Conservation (phyloP, 73 alveolate genomes). For the Paramecium tetraurelia region DNA sequence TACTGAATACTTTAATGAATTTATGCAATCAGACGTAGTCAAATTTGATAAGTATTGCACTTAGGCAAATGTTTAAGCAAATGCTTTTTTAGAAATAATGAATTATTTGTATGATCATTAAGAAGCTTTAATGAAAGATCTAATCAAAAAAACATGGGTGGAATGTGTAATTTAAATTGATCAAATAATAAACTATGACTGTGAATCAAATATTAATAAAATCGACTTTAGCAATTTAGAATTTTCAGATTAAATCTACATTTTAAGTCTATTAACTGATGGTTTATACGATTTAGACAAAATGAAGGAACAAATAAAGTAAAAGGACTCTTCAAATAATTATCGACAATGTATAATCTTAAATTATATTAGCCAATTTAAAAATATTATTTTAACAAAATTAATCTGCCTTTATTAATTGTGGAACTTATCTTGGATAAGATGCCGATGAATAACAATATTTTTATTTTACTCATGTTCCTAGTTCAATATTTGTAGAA, state of each 20-base stretch:
- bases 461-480: constrained; percentile 38
- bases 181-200: background rate
- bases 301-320: background rate
- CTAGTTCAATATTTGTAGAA: constrained; percentile 48
- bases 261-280: background rate
- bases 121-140: background rate
- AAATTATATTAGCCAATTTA: background rate
- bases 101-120: background rate
- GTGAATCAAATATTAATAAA: background rate
- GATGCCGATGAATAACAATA: constrained; percentile 10
- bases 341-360: background rate
- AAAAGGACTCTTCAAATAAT: background rate
- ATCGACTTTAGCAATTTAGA: background rate
- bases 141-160: background rate
- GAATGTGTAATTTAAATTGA: background rate
- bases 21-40: background rate
- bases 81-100: background rate
- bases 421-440: constrained; percentile 19
- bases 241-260: background rate
- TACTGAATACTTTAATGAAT: background rate
- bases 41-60: background rate
- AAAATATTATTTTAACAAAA: background rate
- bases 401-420: background rate
- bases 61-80: background rate
- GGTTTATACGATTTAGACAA: constrained; percentile 5